phyloP scores from a whole-genome alignment of 1,139 yeast species.

The Taphrina confusa region DNA sequence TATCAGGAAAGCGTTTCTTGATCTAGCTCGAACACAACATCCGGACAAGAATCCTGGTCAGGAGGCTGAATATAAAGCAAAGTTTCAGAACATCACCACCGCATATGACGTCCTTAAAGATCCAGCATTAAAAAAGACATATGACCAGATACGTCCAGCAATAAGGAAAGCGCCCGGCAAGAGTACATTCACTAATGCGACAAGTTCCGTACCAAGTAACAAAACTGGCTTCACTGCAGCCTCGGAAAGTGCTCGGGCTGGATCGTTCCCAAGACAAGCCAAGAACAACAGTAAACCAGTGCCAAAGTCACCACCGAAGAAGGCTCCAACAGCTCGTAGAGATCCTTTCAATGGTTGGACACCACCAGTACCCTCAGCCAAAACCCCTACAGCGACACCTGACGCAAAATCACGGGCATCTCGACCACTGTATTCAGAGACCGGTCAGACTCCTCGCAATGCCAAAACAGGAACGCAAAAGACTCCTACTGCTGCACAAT shows the following conservation, averaged over 20 bases:
- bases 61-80: slow-evolving; percentile 31
- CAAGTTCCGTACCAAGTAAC: not conserved
- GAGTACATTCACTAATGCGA: not conserved
- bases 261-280: slow-evolving; percentile 8
- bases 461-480: not conserved
- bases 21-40: slow-evolving; percentile 35
- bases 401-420: not conserved
- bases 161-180: not conserved
- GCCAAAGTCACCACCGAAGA: slow-evolving; percentile 15
- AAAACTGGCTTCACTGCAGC: not conserved
- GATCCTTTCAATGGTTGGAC: slow-evolving; percentile 6
- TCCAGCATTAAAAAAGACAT: slow-evolving; percentile 25
- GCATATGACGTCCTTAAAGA: slow-evolving; percentile 36
- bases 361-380: slow-evolving; percentile 2
- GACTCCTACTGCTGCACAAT: not conserved
- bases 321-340: slow-evolving; percentile 11
- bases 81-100: slow-evolving; percentile 34
- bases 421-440: not conserved
- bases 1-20: slow-evolving; percentile 28
- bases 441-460: not conserved
- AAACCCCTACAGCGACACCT: not conserved
- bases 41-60: slow-evolving; percentile 37
- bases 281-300: not conserved
- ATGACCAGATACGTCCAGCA: slow-evolving; percentile 32
- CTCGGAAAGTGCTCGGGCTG: not conserved